Evolutionary conservation across 192 early-diverging fungal genomes (phyloP).

Genomic region (Spizellomyces sp.): DNA sequence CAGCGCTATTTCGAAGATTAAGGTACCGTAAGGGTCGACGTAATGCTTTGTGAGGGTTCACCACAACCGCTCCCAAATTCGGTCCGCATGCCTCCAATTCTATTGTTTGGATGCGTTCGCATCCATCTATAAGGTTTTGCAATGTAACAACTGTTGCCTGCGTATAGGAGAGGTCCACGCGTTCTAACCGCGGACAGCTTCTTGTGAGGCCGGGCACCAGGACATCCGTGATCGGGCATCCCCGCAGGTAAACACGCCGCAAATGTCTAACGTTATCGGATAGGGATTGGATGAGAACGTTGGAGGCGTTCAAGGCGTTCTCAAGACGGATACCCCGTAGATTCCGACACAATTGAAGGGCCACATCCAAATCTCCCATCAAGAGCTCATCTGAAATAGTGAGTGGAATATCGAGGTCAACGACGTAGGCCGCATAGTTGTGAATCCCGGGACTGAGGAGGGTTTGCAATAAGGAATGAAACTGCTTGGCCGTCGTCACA

Average conservation of each 20-base stretch:
- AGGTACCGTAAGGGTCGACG: conserved; percentile 20
- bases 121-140: conserved; percentile 15
- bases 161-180: conserved; percentile 39
- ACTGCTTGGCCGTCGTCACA: conserved; percentile 15
- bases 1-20: conserved; percentile 24
- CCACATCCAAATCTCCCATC: conserved; percentile 47
- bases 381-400: conserved; percentile 21
- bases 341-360: conserved; percentile 38
- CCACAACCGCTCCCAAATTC: not conserved
- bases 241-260: conserved; percentile 20
- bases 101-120: conserved; percentile 17
- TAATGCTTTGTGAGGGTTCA: not conserved
- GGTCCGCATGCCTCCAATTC: conserved; percentile 27
- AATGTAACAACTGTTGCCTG: conserved; percentile 15
- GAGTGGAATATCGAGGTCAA: not conserved
- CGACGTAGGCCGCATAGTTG: conserved; percentile 17
- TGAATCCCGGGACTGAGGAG: conserved; percentile 14
- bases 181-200: conserved; percentile 13
- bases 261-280: conserved; percentile 33
- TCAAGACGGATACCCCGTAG: conserved; percentile 20
- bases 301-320: conserved; percentile 20
- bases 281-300: conserved; percentile 38
- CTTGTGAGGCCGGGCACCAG: conserved; percentile 20
- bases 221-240: conserved; percentile 38
- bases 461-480: conserved; percentile 23